A percentile compares a stretch with the other conserved stretches of the same genome.
phyloP scores from a whole-genome alignment of 75 land plant genomes.

The Selaginella tamariscina region DNA sequence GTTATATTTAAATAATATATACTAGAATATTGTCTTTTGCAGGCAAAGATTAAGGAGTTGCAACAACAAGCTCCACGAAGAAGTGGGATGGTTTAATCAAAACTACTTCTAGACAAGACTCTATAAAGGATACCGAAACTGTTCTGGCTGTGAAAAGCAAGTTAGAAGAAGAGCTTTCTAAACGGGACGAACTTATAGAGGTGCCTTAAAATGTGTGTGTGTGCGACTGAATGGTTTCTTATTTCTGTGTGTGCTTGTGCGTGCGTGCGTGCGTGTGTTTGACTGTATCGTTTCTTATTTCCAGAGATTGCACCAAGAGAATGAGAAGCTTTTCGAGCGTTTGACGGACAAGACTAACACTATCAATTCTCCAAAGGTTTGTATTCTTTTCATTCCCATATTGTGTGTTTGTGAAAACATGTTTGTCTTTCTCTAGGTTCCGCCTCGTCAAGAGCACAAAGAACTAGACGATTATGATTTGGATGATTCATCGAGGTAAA shows the following conservation, averaged over 20 bases:
- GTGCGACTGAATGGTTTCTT: neutral
- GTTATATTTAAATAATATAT: neutral
- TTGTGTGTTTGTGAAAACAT: neutral
- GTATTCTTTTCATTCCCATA: neutral
- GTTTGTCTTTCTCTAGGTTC: slow-evolving; percentile 8
- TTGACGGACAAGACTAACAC: slow-evolving; percentile 55
- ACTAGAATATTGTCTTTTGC: neutral
- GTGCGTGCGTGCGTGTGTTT: neutral
- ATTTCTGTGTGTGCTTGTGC: too few species aligned
- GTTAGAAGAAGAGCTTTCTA: slow-evolving; percentile 86
- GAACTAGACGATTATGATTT: neutral
- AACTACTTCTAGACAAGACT: neutral
- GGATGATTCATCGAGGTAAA: neutral
- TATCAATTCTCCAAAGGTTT: slow-evolving; percentile 47
- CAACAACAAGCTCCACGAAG: slow-evolving; percentile 26
- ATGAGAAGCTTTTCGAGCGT: slow-evolving; percentile 88
- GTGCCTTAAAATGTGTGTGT: too few species aligned
- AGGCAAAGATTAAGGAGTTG: slow-evolving; percentile 53
- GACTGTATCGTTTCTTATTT: neutral
- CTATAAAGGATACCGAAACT: slow-evolving; percentile 28
- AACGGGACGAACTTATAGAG: slow-evolving; percentile 94
- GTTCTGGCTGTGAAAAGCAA: slow-evolving; percentile 47
- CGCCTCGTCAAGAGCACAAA: slow-evolving; percentile 2
- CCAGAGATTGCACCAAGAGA: slow-evolving; percentile 94
- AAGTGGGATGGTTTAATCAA: neutral